Evolutionary conservation across 768 basidiomycete species (phyloP).

Genomic region (Leccinum fibrillosum): DNA sequence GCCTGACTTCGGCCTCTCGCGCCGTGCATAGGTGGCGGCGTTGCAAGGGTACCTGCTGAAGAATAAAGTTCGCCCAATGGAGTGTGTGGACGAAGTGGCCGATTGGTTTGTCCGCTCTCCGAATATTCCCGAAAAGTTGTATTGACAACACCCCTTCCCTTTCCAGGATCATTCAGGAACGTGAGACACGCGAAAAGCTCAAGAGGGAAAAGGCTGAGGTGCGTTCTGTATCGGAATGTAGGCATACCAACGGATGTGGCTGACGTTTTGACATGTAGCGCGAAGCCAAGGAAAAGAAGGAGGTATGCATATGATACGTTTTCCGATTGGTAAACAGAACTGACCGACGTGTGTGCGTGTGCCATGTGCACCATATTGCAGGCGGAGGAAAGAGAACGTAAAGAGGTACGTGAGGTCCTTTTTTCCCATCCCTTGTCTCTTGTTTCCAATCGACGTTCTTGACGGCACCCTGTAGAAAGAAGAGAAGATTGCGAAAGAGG

Average conservation of each 20-base stretch:
- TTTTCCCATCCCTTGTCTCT: background rate
- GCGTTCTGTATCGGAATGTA: constrained; percentile 4
- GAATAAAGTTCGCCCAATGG: constrained; percentile 87
- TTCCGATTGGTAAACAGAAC: background rate
- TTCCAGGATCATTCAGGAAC: constrained; percentile 63
- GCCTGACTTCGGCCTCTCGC: background rate
- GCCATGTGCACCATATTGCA: constrained; percentile 13
- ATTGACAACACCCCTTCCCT: constrained; percentile 1
- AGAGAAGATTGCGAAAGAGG: constrained; percentile 57
- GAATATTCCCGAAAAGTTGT: background rate
- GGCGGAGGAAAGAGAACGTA: constrained; percentile 61
- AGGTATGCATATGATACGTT: constrained; percentile 33
- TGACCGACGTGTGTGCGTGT: constrained; percentile 3
- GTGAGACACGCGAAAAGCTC: constrained; percentile 79
- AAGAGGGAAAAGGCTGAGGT: constrained; percentile 76
- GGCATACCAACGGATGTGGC: background rate
- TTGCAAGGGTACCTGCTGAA: constrained; percentile 85
- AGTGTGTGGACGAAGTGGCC: constrained; percentile 76
- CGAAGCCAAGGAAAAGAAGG: constrained; percentile 78
- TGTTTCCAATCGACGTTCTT: constrained; percentile 3
- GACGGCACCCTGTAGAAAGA: constrained; percentile 36
- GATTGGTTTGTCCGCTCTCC: constrained; percentile 51
- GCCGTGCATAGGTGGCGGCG: constrained; percentile 58
- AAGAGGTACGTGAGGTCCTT: constrained; percentile 46
- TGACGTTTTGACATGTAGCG: constrained; percentile 42